Evolutionary conservation across 176 grass and related monocot genomes (phyloP), one percentile per base, ranked within the genome.

Genomic region (Rhynchospora breviuscula): DNA sequence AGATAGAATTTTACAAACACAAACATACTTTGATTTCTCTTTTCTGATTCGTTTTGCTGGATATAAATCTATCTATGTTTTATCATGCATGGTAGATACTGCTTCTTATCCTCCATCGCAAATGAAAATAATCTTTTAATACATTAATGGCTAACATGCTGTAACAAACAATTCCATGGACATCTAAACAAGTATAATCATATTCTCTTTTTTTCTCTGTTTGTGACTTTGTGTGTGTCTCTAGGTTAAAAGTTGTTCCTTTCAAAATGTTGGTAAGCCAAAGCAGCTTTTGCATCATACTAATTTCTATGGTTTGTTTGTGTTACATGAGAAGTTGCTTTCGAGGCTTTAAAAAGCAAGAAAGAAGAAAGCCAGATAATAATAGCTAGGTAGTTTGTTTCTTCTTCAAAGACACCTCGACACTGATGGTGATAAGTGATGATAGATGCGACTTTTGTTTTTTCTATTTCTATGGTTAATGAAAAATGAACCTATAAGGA

Each of bases 201-300:
- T 71, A 75, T 52, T 43, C 66, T 73, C 29, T 44, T 84, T 51
- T 84, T 53, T 71, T 84, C n/a, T 56, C 49, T 56, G 47, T 77
- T 54, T 77, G 73, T 56, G 49, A 29, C 49, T 56, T 77, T 77
- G 47, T 77, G 22, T 31, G 49, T 33, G 73, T 56, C 49, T 56
- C 73, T 77, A 77, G 73, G 73, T 77, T 77, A 77, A 77, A 77
- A 77, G 73, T 31, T 53, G 22, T 6, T 9, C 49, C 23, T 77
- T 13, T 77, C 48, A 77, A 56, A 49, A 77, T 77, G 73, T 77
- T 77, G 73, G 23, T 8, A 56, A 56, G 13, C 48, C 31, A 77
- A 77, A 77, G 73, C 73, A 77, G 73, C 73, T 77, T 77, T 77
- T 77, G 73, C 48, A 31, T 31, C 49, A 77, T 33, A 18, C 13